These are phyloP conservation scores for Wallacemonas rigidus DNA, from an alignment of 208 protist species.

Conservation along the genomic window DNA sequence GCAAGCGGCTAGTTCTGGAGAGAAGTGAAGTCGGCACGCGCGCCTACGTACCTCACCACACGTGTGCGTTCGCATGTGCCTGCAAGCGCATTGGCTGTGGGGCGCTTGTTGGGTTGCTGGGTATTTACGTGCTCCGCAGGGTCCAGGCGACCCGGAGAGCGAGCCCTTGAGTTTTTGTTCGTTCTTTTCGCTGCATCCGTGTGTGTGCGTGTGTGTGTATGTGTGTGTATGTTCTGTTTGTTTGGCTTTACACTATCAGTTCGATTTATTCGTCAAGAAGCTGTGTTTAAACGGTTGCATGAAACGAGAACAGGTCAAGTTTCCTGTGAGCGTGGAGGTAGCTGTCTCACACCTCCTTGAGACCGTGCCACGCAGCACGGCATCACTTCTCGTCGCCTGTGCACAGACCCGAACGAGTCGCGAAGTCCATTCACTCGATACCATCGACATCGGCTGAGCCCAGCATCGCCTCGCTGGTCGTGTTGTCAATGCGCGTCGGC, in stretches of 20 bases:
- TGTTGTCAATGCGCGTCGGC: constrained; percentile 22
- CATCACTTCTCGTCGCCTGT: background rate
- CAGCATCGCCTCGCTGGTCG: constrained; percentile 31
- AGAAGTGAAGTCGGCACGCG: no score
- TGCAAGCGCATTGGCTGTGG: no score
- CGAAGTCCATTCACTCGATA: constrained; percentile 47
- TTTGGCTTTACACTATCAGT: no score
- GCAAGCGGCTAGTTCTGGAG: no score
- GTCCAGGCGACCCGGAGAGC: no score
- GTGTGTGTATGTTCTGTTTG: background rate
- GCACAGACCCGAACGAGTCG: background rate
- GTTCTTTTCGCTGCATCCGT: background rate
- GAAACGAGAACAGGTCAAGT: no score
- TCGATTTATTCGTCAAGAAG: background rate
- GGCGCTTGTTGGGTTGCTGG: no score
- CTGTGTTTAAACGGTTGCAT: background rate
- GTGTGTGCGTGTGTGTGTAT: background rate
- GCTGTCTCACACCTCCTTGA: background rate
- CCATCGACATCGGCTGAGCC: constrained; percentile 71
- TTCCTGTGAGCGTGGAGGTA: no score
- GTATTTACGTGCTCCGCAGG: no score
- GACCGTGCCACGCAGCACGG: background rate
- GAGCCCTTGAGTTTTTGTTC: no score
- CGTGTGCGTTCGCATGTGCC: no score
- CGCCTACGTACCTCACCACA: no score